Evolutionary conservation across 2,329 filamentous ascomycete genomes (phyloP).

Genomic region (Ophiostoma ips): DNA sequence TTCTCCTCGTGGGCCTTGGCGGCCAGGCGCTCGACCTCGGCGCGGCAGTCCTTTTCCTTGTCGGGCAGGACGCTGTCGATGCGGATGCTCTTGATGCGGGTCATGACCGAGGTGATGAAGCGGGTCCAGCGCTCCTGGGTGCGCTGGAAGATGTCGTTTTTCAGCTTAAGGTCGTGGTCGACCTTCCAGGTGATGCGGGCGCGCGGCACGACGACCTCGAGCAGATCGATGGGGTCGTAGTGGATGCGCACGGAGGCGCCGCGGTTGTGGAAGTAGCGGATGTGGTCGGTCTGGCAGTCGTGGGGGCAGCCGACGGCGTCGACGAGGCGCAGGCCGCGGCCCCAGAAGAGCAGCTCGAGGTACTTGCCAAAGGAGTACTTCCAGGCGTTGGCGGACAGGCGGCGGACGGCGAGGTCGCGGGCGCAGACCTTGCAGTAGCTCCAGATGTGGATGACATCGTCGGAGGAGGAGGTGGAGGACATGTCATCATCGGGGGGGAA

Average conservation of each 20-base stretch:
- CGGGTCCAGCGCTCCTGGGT: slow-evolving; percentile 70
- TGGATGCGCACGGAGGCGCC: slow-evolving; percentile 80
- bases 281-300: slow-evolving; percentile 82
- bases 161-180: slow-evolving; percentile 78
- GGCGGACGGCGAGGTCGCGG: slow-evolving; percentile 74
- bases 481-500: too few species aligned
- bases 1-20: slow-evolving; percentile 79
- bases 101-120: slow-evolving; percentile 79
- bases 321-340: slow-evolving; percentile 61
- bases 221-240: slow-evolving; percentile 80
- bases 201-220: slow-evolving; percentile 87
- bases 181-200: slow-evolving; percentile 95
- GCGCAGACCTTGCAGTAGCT: slow-evolving; percentile 87
- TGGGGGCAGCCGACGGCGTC: slow-evolving; percentile 60
- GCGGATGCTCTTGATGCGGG: slow-evolving; percentile 74
- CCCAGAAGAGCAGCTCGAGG: slow-evolving; percentile 95
- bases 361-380: slow-evolving; percentile 99
- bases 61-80: slow-evolving; percentile 83
- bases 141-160: slow-evolving; percentile 77
- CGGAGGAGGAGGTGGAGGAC: too few species aligned
- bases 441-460: slow-evolving; percentile 81
- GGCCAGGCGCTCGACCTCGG: slow-evolving; percentile 64
- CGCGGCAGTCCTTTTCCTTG: slow-evolving; percentile 67
- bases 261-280: slow-evolving; percentile 81
- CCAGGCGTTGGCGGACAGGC: slow-evolving; percentile 90